phyloP scores from a whole-genome alignment of 129 eudicot genomes.

The Smallanthus sonchifolius region DNA sequence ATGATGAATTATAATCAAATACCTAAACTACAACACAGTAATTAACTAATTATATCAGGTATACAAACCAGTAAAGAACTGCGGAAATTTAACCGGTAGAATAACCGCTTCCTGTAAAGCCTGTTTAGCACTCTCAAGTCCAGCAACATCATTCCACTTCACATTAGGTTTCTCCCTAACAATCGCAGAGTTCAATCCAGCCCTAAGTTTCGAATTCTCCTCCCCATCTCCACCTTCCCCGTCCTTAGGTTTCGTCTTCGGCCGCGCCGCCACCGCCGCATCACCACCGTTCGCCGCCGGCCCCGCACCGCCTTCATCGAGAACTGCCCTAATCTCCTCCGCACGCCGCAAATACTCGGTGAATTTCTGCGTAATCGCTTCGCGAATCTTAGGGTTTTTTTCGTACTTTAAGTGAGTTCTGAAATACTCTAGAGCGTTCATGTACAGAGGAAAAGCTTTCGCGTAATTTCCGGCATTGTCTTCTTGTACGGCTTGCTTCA shows the following conservation, averaged over 20 bases:
- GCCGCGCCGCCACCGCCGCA: conserved; percentile 73
- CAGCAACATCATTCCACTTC: conserved; percentile 95
- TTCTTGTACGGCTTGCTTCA: conserved; percentile 82
- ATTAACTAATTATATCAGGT: not conserved
- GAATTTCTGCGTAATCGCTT: conserved; percentile 89
- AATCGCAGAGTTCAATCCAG: conserved; percentile 87
- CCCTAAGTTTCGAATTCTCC: conserved; percentile 69
- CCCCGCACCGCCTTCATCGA: conserved; percentile 74
- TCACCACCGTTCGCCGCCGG: conserved; percentile 61
- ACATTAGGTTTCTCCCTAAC: conserved; percentile 85
- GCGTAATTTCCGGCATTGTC: conserved; percentile 89
- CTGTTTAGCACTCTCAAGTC: conserved; percentile 92
- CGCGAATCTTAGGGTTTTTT: conserved; percentile 84
- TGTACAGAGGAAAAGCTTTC: conserved; percentile 75
- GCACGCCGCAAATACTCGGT: conserved; percentile 88
- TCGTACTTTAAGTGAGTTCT: conserved; percentile 88
- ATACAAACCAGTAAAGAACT: conserved; percentile 75
- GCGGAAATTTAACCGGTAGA: conserved; percentile 90
- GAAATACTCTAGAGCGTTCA: conserved; percentile 91
- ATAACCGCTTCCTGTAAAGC: conserved; percentile 93
- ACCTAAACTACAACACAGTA: not conserved
- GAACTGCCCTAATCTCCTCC: conserved; percentile 86
- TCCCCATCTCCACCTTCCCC: conserved; percentile 66
- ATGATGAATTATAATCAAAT: not conserved
- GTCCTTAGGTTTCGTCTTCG: conserved; percentile 69